Evolutionary conservation across 2,329 filamentous ascomycete genomes (phyloP).

Genomic region (Fusarium dlaminii): DNA sequence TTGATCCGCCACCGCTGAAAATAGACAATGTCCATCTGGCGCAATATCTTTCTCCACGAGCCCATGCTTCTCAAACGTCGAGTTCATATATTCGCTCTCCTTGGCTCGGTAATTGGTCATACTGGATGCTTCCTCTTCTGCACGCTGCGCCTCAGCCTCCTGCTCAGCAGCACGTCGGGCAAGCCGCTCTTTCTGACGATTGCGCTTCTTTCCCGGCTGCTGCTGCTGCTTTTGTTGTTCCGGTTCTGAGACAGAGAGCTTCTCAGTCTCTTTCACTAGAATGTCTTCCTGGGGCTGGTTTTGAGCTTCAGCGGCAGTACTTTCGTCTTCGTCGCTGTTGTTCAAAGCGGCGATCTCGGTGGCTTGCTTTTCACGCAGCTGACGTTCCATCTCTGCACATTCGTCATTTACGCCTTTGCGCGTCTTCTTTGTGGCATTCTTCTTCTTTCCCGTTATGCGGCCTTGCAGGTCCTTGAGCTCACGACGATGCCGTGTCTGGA

Average conservation of each 20-base stretch:
- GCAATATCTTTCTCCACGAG: slow-evolving; percentile 81
- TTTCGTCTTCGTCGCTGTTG: slow-evolving; percentile 26
- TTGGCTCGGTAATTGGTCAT: slow-evolving; percentile 77
- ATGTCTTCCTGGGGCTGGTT: slow-evolving; percentile 16
- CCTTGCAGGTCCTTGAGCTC: slow-evolving; percentile 88
- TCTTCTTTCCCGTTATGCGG: slow-evolving; percentile 93
- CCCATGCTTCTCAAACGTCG: slow-evolving; percentile 68
- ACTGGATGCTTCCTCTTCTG: slow-evolving; percentile 77
- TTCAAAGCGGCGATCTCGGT: slow-evolving; percentile 63
- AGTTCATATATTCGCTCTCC: slow-evolving; percentile 77
- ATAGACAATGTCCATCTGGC: slow-evolving; percentile 95
- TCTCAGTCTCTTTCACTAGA: slow-evolving; percentile 33
- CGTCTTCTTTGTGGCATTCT: slow-evolving; percentile 90
- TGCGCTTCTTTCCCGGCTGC: slow-evolving; percentile 73
- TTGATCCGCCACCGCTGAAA: slow-evolving; percentile 90
- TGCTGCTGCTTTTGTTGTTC: slow-evolving; percentile 23
- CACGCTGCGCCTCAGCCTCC: slow-evolving; percentile 72
- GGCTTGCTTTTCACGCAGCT: slow-evolving; percentile 72
- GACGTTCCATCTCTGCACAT: slow-evolving; percentile 75
- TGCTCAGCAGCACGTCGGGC: slow-evolving; percentile 89
- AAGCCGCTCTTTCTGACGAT: slow-evolving; percentile 89
- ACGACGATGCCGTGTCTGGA: slow-evolving; percentile 83
- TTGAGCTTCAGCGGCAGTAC: background rate
- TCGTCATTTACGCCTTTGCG: slow-evolving; percentile 79
- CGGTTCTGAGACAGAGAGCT: slow-evolving; percentile 33